Base-by-base conservation (phyloP, 257 asterid species). In the Solanum gandarillasii region DNA sequence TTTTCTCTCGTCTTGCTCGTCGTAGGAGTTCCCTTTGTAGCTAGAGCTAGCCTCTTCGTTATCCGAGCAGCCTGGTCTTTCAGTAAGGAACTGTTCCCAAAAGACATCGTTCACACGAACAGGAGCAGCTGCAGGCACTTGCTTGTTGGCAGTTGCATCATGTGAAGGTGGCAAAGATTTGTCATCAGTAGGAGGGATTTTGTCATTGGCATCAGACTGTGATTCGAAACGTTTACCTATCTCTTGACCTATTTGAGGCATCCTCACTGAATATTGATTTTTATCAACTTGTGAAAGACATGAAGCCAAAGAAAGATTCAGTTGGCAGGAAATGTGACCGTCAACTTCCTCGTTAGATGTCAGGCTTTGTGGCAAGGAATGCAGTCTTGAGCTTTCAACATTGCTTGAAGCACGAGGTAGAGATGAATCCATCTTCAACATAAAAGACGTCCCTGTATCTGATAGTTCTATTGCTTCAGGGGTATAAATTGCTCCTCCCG, bases 81-180 rank as follows among this genome's bases (percentile, higher is more conserved):
- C 99, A 0, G 98, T 97, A 60, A 97, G 90, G 89, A 95, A 97
- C 88, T 95, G 98, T 87, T 97, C 99, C 99, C 98, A 97, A 90
- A 97, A 97, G 34, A 92, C 94, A 91, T 97, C 98, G 86, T 97
- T 97, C 86, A 94, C 98, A 78, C 93, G 92, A 72, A 87, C 90
- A 79, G 88, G 93, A 84, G 84, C 89, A 25, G 90, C 85, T 81
- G 91, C 87, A 60, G 92, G 90, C 52, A 36, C 94, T 87, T 89
- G 92, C 88, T 92, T 91, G 87, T 89, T 88, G n/a, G 41, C 86
- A 35, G 58, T 60, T 12, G 16, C 90, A 79, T 91, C 90, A 4
- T 87, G 87, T 2, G 93, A 89, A 31, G 96, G 83, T 83, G 93
- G 84, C 48, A 90, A 27, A 23, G 84, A 31, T 36, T 85, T 87